Conservation (phyloP, 176 grass and related monocot genomes). For the Musa itinerans region DNA sequence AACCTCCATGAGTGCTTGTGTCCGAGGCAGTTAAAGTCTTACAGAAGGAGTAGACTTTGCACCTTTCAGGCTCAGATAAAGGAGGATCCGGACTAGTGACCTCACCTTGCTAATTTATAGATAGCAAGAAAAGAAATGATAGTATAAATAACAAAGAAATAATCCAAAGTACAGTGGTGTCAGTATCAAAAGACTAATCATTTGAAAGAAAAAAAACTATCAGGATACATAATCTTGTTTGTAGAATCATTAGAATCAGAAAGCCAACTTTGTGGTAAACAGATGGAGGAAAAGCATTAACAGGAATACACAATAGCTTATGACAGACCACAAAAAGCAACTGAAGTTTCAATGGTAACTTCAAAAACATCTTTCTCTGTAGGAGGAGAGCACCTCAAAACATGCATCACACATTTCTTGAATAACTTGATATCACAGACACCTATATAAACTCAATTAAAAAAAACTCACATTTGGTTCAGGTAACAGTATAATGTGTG, state of each 20-base stretch:
- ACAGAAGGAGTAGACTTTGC: neutral
- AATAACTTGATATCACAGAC: neutral
- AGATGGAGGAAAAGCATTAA: neutral
- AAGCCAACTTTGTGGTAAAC: neutral
- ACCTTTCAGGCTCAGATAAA: neutral
- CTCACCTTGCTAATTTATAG: slow-evolving; percentile 43
- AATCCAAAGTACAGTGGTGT: neutral
- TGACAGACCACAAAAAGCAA: neutral
- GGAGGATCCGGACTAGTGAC: slow-evolving; percentile 10
- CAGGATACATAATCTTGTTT: neutral
- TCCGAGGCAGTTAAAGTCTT: slow-evolving; percentile 1
- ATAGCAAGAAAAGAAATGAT: neutral
- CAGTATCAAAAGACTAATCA: neutral
- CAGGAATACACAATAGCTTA: neutral
- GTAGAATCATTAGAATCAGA: neutral
- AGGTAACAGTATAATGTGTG: slow-evolving; percentile 84
- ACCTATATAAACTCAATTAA: neutral
- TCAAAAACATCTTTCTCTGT: neutral
- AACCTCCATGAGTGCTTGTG: slow-evolving; percentile 5
- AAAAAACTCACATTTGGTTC: slow-evolving; percentile 56
- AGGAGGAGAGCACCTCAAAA: neutral
- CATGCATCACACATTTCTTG: neutral
- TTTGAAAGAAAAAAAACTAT: neutral
- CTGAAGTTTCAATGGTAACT: neutral
- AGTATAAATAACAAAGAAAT: neutral